Percentiles rank a stretch among this genome's conserved stretches.
phyloP scores from a whole-genome alignment of 1,284 basidiomycete species.

The Boletus hoseneyae region DNA sequence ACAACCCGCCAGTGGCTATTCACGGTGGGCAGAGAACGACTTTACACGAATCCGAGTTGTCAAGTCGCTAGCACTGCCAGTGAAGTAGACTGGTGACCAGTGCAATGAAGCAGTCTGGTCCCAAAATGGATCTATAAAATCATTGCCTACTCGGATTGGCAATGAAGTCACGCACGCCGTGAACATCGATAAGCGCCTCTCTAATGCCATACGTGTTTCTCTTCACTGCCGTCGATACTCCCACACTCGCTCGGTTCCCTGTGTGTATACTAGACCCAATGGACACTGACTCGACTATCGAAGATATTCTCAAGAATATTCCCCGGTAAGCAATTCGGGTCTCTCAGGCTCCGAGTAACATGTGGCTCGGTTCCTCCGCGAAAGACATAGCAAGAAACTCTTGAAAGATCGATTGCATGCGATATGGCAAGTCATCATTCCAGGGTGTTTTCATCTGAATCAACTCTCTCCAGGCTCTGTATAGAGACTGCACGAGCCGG shows the following conservation, averaged over 20 bases:
- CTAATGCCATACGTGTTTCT: neutral
- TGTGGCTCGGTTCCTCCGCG: slow-evolving; percentile 2
- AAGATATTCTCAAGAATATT: slow-evolving; percentile 7
- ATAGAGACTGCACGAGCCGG: slow-evolving; percentile 10
- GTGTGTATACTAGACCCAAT: neutral
- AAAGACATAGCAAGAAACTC: neutral
- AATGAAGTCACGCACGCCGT: neutral
- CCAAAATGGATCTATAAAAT: neutral
- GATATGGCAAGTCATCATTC: slow-evolving; percentile 1
- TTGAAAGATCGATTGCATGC: slow-evolving; percentile 9
- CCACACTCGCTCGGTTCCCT: neutral
- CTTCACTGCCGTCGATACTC: neutral
- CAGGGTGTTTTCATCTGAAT: neutral
- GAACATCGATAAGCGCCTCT: neutral
- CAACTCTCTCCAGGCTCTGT: slow-evolving; percentile 7
- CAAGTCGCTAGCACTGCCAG: neutral
- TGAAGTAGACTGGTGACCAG: neutral
- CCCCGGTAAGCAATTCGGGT: neutral
- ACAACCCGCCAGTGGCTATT: too few relatives aligned
- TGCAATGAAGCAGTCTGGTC: neutral
- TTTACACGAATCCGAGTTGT: too few relatives aligned
- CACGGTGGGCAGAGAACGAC: too few relatives aligned
- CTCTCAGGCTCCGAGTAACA: too few relatives aligned
- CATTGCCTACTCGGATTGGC: neutral
- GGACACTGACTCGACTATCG: slow-evolving; percentile 1